Evolutionary conservation across 2,329 filamentous ascomycete genomes (phyloP).

Genomic region (Phaeosphaeria sp.): DNA sequence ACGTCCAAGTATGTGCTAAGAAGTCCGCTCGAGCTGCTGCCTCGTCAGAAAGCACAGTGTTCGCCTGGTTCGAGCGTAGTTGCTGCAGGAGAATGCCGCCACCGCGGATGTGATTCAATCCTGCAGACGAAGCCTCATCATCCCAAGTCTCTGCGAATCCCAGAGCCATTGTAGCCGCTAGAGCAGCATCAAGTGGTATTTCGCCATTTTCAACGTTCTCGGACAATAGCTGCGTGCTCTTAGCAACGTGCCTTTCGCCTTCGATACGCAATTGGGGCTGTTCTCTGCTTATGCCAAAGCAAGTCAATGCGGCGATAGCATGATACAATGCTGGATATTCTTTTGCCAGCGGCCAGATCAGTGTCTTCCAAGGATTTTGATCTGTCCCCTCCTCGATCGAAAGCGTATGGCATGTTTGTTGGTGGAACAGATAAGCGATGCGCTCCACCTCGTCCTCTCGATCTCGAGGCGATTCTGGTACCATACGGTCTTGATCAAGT

Average conservation of each 20-base stretch:
- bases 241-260: constrained; percentile 69
- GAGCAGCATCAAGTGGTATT: constrained; percentile 66
- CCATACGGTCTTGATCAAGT: constrained; percentile 2
- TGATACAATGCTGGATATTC: constrained; percentile 69
- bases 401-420: constrained; percentile 69
- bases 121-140: constrained; percentile 65
- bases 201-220: constrained; percentile 59
- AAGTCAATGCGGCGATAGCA: constrained; percentile 70
- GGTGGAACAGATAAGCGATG: constrained; percentile 58
- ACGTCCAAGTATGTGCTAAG: constrained; percentile 72
- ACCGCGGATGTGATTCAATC: constrained; percentile 69
- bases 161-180: constrained; percentile 70
- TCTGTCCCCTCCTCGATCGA: constrained; percentile 70
- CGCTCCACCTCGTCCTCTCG: constrained; percentile 14
- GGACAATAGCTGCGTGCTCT: constrained; percentile 64
- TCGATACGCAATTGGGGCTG: constrained; percentile 61
- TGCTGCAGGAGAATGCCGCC: constrained; percentile 67
- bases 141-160: constrained; percentile 75
- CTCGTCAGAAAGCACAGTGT: constrained; percentile 40
- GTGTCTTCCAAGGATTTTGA: constrained; percentile 72
- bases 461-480: constrained; percentile 1
- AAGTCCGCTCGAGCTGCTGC: constrained; percentile 61
- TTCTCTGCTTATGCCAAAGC: constrained; percentile 67
- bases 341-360: constrained; percentile 70
- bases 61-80: constrained; percentile 56